Evolutionary conservation across 192 early-diverging fungal species (phyloP).

Genomic region (Spizellomyces punctatus): DNA sequence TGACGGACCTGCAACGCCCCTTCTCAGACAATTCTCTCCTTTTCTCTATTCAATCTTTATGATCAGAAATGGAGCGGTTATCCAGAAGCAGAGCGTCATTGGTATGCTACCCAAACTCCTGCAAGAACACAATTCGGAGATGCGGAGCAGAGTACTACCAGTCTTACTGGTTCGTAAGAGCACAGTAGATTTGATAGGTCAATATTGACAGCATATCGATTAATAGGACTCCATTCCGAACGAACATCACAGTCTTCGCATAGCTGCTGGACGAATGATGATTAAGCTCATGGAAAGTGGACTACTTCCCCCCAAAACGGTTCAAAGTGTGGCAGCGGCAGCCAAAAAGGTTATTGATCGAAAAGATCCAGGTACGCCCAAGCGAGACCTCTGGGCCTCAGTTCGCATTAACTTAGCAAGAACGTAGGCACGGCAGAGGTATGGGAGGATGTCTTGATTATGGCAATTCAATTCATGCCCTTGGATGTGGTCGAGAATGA

Average conservation of each 20-base stretch:
- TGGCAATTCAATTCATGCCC: conserved; percentile 40
- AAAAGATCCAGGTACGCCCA: conserved; percentile 36
- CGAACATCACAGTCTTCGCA: conserved; percentile 34
- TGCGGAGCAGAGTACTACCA: conserved; percentile 34
- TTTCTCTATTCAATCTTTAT: too few species aligned
- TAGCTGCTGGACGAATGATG: conserved; percentile 20
- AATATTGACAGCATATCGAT: too few species aligned
- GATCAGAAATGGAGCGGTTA: conserved; percentile 33
- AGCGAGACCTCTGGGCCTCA: not conserved
- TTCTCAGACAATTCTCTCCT: too few species aligned
- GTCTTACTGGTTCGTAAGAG: conserved; percentile 25
- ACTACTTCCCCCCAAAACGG: conserved; percentile 23
- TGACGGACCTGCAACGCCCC: too few species aligned
- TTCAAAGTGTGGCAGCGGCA: conserved; percentile 22
- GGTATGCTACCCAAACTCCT: conserved; percentile 28
- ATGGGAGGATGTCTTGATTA: conserved; percentile 50
- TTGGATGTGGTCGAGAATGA: conserved; percentile 43
- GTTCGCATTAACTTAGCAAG: not conserved
- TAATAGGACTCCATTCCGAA: conserved; percentile 26
- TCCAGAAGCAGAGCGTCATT: conserved; percentile 47
- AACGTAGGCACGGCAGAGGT: conserved; percentile 34
- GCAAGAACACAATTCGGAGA: conserved; percentile 33
- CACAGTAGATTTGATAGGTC: too few species aligned
- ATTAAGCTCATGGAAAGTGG: conserved; percentile 33
- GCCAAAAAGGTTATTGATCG: conserved; percentile 38